A percentile compares a stretch with the other conserved stretches of the same genome.
phyloP scores from a whole-genome alignment of 352 stramenopile species.

The Globisporangium cederbergense region DNA sequence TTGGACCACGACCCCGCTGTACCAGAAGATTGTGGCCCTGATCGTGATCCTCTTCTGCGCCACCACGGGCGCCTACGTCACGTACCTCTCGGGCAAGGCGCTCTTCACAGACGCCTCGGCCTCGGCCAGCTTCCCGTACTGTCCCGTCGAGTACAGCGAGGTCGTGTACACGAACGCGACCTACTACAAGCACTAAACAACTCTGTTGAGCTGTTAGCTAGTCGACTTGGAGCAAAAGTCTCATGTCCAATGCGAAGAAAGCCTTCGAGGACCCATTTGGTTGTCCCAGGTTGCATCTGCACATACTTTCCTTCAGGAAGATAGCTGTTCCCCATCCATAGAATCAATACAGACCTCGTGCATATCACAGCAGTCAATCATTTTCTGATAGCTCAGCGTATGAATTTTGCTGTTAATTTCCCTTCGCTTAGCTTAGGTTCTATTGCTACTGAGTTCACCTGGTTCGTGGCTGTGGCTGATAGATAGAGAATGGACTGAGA shows the following conservation, averaged over 20 bases:
- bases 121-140: slow-evolving; percentile 22
- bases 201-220: not conserved
- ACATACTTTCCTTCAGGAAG: slow-evolving; percentile 5
- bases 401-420: too few species aligned
- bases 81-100: slow-evolving; percentile 27
- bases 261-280: not conserved
- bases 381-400: too few species aligned
- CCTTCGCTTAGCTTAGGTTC: not conserved
- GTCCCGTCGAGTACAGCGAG: slow-evolving; percentile 22
- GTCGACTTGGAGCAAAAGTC: slow-evolving; percentile 4
- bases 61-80: slow-evolving; percentile 21
- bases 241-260: slow-evolving; percentile 4
- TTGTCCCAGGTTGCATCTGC: not conserved
- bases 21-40: slow-evolving; percentile 16
- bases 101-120: slow-evolving; percentile 19
- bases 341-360: not conserved
- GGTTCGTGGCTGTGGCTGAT: not conserved
- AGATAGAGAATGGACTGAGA: not conserved
- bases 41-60: slow-evolving; percentile 23
- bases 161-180: slow-evolving; percentile 32
- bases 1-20: slow-evolving; percentile 19
- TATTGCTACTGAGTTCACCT: slow-evolving; percentile 18
- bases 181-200: slow-evolving; percentile 17
- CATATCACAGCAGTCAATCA: not conserved
- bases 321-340: not conserved